phyloP scores from a whole-genome alignment of 257 asterid genomes.

The Fraxinus americana region DNA sequence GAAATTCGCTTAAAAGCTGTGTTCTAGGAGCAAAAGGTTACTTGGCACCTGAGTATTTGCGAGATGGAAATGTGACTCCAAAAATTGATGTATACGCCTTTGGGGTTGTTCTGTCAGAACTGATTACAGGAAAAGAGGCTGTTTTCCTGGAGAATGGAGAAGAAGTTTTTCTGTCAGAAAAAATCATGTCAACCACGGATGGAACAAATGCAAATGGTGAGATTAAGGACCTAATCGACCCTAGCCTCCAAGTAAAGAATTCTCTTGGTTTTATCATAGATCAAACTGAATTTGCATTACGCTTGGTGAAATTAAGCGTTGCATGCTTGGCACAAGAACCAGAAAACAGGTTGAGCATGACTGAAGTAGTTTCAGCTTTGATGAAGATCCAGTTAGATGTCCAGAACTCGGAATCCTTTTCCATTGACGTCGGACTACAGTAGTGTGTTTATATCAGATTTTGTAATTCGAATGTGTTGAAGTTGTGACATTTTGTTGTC shows the following conservation, averaged over 20 bases:
- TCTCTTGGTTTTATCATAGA: conserved; percentile 65
- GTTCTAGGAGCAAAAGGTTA: conserved; percentile 53
- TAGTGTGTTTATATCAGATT: not conserved
- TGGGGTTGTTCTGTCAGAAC: conserved; percentile 63
- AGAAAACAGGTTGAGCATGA: conserved; percentile 47
- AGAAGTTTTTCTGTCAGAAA: conserved; percentile 46
- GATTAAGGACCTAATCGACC: conserved; percentile 39
- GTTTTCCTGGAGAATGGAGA: conserved; percentile 34
- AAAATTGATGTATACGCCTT: conserved; percentile 66
- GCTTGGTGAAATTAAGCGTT: conserved; percentile 43
- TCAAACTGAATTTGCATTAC: conserved; percentile 47
- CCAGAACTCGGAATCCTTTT: conserved; percentile 32
- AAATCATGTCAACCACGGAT: conserved; percentile 27
- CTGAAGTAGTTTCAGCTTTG: conserved; percentile 48
- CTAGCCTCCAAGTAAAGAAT: conserved; percentile 54
- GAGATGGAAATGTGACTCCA: conserved; percentile 42
- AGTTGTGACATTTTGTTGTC: too few species aligned
- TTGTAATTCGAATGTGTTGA: not conserved
- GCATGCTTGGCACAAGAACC: conserved; percentile 60
- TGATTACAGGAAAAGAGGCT: conserved; percentile 65
- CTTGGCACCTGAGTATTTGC: conserved; percentile 61
- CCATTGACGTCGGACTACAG: conserved; percentile 9
- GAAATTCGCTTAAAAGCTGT: conserved; percentile 26
- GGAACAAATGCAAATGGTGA: conserved; percentile 22
- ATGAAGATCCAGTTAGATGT: conserved; percentile 59